Base-by-base conservation (phyloP, 129 eudicot species). In the Flaveria linearis region DNA sequence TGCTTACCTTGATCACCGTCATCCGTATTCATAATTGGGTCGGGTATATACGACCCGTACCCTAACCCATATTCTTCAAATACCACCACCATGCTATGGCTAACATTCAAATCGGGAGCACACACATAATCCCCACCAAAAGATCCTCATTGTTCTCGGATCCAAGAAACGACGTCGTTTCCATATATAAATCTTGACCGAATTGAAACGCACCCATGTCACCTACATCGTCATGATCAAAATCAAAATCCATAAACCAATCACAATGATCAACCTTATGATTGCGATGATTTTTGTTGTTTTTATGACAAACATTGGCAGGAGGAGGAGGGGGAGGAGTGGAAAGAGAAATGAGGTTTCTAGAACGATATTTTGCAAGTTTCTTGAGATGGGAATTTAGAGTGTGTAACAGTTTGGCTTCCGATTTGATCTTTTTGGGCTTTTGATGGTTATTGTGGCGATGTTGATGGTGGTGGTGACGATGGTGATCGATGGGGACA, bases 311-410 rank as follows among this genome's bases (percentile, higher is more conserved):
- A 52, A 52, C 41, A 8, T 67, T 51, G 25, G 65, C 13, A 8
- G 17, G 9, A 2, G 33, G 25, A 5, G 71, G 47, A 7, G 56
- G 41, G 17, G 69, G 64, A 16, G 65, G 61, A 26, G 50, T 42
- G 7, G 71, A n/a, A 4, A 66, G 71, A 13, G 76, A 75, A 74
- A 60, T 18, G 55, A 64, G 70, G 55, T 67, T 76, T 62, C 74
- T 23, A 5, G 82, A 72, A 28, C 85, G 78, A 60, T 81, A 65
- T 78, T 82, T 82, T 53, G 76, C 70, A 3, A 82, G 67, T 22
- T 82, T 82, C 51, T 82, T 82, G 76, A 82, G 79, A 22, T 82
- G 82, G 82, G 86, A 72, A 72, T 68, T 82, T 45, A 82, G 82
- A 56, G 82, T 82, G 73, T 82, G 86, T 67, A 82, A 68, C 7